Conservation (phyloP, 1,139 yeast species). For the Protomyces lactucae-debilis region DNA sequence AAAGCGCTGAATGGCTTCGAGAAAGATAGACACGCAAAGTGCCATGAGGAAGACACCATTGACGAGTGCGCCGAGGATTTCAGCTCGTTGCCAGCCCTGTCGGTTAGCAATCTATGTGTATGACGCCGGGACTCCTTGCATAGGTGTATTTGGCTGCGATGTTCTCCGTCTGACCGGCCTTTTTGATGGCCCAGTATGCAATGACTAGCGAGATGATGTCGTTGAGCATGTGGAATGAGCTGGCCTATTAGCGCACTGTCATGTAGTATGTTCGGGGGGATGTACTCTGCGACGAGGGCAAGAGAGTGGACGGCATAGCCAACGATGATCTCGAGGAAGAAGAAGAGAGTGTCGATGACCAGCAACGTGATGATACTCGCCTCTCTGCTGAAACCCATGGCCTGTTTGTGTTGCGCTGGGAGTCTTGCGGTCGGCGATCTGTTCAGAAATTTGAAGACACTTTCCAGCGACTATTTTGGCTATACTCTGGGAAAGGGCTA, state of each 20-base stretch:
- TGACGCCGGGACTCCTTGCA: conserved; percentile 54
- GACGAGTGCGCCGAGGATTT: conserved; percentile 80
- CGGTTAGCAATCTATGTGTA: conserved; percentile 64
- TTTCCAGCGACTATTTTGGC: too few species aligned
- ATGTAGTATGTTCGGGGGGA: background rate
- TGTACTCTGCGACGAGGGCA: conserved; percentile 30
- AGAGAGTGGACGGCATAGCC: conserved; percentile 40
- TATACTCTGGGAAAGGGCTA: too few species aligned
- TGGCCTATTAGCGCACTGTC: conserved; percentile 57
- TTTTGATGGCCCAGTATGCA: conserved; percentile 94
- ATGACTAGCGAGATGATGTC: conserved; percentile 85
- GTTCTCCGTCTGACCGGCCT: conserved; percentile 57
- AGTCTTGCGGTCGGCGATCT: too few species aligned
- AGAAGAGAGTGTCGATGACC: conserved; percentile 72
- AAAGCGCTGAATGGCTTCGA: conserved; percentile 89
- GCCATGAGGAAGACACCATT: conserved; percentile 92
- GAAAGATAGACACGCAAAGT: conserved; percentile 80
- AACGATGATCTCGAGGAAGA: conserved; percentile 74
- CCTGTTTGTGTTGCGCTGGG: background rate
- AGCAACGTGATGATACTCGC: conserved; percentile 74
- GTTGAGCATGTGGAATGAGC: conserved; percentile 90
- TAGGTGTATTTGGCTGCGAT: conserved; percentile 78
- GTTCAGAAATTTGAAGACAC: too few species aligned
- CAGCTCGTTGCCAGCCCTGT: conserved; percentile 88
- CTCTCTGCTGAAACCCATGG: conserved; percentile 43